Evolutionary conservation across 257 asterid genomes (phyloP).

Genomic region (Rauvolfia tetraphylla): DNA sequence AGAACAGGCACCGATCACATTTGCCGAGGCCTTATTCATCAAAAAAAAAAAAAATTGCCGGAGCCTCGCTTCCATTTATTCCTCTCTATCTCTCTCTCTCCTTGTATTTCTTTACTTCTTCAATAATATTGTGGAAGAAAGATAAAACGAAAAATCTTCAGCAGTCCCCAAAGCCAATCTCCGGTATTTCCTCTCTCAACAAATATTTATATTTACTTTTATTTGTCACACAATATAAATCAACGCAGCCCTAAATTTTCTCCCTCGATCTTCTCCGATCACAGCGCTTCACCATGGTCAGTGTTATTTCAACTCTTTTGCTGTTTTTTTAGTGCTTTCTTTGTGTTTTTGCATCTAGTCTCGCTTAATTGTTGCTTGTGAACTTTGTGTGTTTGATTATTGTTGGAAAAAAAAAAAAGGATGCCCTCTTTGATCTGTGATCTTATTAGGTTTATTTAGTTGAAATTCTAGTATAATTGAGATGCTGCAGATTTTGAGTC

Average conservation of each 20-base stretch:
- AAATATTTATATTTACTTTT: background rate
- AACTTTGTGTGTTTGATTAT: background rate
- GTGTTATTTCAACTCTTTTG: background rate
- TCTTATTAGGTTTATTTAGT: slow-evolving; percentile 1
- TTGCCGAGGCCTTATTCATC: too few relatives aligned
- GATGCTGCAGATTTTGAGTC: background rate
- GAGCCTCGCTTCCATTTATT: background rate
- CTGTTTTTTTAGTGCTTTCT: background rate
- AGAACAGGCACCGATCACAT: slow-evolving; percentile 8
- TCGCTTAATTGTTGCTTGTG: background rate
- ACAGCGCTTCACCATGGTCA: slow-evolving; percentile 25
- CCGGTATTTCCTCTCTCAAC: background rate
- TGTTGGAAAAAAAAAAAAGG: background rate
- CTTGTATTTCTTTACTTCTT: background rate
- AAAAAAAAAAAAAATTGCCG: too few relatives aligned
- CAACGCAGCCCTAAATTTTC: slow-evolving; percentile 18
- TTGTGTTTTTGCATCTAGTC: background rate
- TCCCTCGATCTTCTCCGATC: slow-evolving; percentile 26
- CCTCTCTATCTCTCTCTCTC: background rate
- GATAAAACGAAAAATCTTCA: background rate
- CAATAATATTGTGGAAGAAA: background rate
- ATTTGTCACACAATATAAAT: background rate
- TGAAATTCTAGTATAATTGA: background rate
- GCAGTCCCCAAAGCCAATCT: background rate
- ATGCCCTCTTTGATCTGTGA: slow-evolving; percentile 12